phyloP scores from a whole-genome alignment of 768 basidiomycete genomes.

The Rhodotorula graminis region DNA sequence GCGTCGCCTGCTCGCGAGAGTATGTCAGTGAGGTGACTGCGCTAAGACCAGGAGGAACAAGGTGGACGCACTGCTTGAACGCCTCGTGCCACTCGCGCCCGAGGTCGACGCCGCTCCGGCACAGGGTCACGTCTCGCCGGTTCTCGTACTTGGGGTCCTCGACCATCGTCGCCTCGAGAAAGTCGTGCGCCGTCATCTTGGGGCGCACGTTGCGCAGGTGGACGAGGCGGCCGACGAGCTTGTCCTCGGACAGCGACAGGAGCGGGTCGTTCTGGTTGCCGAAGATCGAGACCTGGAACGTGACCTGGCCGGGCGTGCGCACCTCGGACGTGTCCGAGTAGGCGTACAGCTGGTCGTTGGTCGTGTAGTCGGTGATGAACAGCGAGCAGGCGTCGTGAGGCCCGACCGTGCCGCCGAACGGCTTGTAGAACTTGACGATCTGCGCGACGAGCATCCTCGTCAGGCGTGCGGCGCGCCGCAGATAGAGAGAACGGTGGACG shows the following conservation, averaged over 20 bases:
- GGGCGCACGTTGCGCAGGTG: slow-evolving; percentile 9
- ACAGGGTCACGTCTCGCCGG: not conserved
- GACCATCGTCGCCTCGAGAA: slow-evolving; percentile 24
- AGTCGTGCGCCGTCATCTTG: not conserved
- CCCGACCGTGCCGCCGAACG: not conserved
- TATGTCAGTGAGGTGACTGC: not conserved
- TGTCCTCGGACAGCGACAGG: not conserved
- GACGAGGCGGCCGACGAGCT: slow-evolving; percentile 9
- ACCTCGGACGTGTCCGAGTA: not conserved
- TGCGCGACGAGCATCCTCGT: not conserved
- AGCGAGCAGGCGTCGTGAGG: not conserved
- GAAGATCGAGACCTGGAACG: slow-evolving; percentile 20
- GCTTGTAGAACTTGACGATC: slow-evolving; percentile 24
- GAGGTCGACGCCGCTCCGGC: no score
- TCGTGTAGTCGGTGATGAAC: slow-evolving; percentile 31
- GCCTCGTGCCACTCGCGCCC: not conserved
- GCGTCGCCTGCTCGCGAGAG: slow-evolving; percentile 7
- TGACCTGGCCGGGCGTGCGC: not conserved
- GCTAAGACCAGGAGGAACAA: not conserved
- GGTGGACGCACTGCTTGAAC: slow-evolving; percentile 10
- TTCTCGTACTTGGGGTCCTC: not conserved
- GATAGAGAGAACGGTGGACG: not conserved
- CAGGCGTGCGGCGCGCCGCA: no score
- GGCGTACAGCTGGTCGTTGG: not conserved
- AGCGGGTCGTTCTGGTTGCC: slow-evolving; percentile 22